Conservation (phyloP, 1,284 basidiomycete species). For the Sporisorium reilianum region DNA sequence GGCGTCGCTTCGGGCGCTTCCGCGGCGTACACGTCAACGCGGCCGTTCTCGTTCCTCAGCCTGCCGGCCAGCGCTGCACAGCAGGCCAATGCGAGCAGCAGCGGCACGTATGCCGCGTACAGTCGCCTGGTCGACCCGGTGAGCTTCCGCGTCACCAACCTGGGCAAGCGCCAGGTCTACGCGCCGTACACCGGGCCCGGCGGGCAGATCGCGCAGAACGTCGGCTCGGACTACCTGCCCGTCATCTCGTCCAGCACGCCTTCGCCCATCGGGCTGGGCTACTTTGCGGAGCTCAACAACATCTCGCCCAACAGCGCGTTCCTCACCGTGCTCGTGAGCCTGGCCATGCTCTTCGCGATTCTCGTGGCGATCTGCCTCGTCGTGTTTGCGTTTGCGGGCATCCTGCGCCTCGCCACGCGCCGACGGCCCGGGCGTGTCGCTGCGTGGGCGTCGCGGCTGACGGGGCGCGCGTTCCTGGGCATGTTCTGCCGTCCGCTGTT, state of each 20-base stretch:
- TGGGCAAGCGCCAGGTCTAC: slow-evolving; percentile 56
- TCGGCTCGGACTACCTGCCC: slow-evolving; percentile 38
- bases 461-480: slow-evolving; percentile 30
- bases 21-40: slow-evolving; percentile 21
- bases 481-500: slow-evolving; percentile 44
- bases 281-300: slow-evolving; percentile 57
- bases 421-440: slow-evolving; percentile 22
- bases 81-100: slow-evolving; percentile 4
- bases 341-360: slow-evolving; percentile 57
- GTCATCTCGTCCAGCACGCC: slow-evolving; percentile 47
- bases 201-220: slow-evolving; percentile 48
- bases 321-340: slow-evolving; percentile 62
- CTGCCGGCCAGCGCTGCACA: slow-evolving; percentile 10
- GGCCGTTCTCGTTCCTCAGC: slow-evolving; percentile 21
- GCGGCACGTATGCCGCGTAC: slow-evolving; percentile 25
- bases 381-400: slow-evolving; percentile 36
- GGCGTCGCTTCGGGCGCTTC: slow-evolving; percentile 15
- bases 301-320: slow-evolving; percentile 63
- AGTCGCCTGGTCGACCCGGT: slow-evolving; percentile 22
- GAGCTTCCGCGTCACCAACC: slow-evolving; percentile 30
- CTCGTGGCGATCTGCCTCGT: slow-evolving; percentile 41
- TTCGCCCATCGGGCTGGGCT: slow-evolving; percentile 47
- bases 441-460: slow-evolving; percentile 30
- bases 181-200: slow-evolving; percentile 65
- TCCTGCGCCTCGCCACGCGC: slow-evolving; percentile 30